Evolutionary conservation across 2,329 filamentous ascomycete species (phyloP).

Genomic region (Leptosphaerulina australis): DNA sequence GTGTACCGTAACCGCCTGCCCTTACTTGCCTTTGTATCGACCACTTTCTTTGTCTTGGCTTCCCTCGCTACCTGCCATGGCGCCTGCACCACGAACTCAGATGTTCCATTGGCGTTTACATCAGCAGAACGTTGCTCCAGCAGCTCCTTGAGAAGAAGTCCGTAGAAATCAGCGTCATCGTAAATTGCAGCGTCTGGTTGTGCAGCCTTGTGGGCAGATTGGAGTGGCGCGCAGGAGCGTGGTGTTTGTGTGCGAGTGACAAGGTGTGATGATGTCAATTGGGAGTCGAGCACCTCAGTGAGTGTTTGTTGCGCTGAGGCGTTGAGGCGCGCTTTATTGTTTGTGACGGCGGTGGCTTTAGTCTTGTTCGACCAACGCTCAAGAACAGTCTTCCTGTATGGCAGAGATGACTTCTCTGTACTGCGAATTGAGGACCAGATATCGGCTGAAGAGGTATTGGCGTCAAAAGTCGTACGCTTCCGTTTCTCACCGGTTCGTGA

Average conservation of each 20-base stretch:
- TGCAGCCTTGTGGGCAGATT: constrained; percentile 55
- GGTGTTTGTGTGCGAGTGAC: constrained; percentile 72
- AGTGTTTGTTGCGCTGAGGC: constrained; percentile 66
- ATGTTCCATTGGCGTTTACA: constrained; percentile 49
- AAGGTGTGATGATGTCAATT: constrained; percentile 72
- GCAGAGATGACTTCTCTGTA: constrained; percentile 65
- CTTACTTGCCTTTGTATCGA: constrained; percentile 95
- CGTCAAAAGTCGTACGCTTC: constrained; percentile 58
- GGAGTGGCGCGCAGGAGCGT: constrained; percentile 76
- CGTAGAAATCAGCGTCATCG: constrained; percentile 95
- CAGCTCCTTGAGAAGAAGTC: constrained; percentile 87
- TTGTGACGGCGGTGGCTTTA: constrained; percentile 63
- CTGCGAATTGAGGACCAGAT: constrained; percentile 75
- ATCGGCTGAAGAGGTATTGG: constrained; percentile 64
- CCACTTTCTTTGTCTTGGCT: constrained; percentile 80
- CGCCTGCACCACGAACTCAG: constrained; percentile 55
- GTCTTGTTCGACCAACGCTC: constrained; percentile 92
- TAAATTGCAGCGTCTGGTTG: constrained; percentile 64
- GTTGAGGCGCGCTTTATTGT: constrained; percentile 62
- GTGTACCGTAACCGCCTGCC: constrained; percentile 92
- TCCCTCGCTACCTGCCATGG: constrained; percentile 72
- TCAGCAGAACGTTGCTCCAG: constrained; percentile 85
- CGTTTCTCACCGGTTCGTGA: constrained; percentile 65
- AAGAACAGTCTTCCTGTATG: constrained; percentile 72
- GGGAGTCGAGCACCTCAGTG: constrained; percentile 70